phyloP scores from a whole-genome alignment of 331 rosid genomes.

The Telfairia occidentalis region DNA sequence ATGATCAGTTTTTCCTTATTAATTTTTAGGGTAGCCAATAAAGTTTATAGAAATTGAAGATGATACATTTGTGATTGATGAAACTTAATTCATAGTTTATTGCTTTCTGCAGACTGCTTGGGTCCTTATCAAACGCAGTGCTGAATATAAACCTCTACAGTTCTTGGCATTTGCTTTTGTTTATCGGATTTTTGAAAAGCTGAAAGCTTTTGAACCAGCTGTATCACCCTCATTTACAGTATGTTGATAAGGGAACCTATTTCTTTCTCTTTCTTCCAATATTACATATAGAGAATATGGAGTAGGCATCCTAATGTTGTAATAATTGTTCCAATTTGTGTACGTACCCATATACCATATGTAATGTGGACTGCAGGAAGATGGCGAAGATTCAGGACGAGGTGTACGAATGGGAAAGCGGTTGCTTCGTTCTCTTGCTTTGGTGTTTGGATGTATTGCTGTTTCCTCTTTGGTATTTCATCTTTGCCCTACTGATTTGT shows the following conservation, averaged over 20 bases:
- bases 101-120: slow-evolving; percentile 67
- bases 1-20: not conserved
- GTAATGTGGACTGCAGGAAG: slow-evolving; percentile 54
- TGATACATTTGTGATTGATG: not conserved
- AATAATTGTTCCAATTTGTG: slow-evolving; percentile 3
- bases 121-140: slow-evolving; percentile 52
- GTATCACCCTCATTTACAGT: slow-evolving; percentile 52
- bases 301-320: not conserved
- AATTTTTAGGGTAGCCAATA: not conserved
- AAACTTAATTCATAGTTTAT: slow-evolving; percentile 3
- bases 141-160: slow-evolving; percentile 86
- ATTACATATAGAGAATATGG: not conserved
- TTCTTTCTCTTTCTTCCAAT: slow-evolving; percentile 2
- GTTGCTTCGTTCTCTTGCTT: slow-evolving; percentile 65
- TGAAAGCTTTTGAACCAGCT: slow-evolving; percentile 70
- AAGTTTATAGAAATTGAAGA: not conserved
- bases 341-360: slow-evolving; percentile 5
- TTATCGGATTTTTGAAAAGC: slow-evolving; percentile 91
- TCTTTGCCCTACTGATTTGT: slow-evolving; percentile 16
- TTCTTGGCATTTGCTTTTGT: slow-evolving; percentile 85
- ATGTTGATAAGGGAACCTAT: slow-evolving; percentile 21
- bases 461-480: slow-evolving; percentile 66
- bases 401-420: slow-evolving; percentile 95
- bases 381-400: slow-evolving; percentile 83
- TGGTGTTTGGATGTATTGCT: slow-evolving; percentile 87